phyloP scores from a whole-genome alignment of 257 asterid species.

The Nicotiana obtusifolia region DNA sequence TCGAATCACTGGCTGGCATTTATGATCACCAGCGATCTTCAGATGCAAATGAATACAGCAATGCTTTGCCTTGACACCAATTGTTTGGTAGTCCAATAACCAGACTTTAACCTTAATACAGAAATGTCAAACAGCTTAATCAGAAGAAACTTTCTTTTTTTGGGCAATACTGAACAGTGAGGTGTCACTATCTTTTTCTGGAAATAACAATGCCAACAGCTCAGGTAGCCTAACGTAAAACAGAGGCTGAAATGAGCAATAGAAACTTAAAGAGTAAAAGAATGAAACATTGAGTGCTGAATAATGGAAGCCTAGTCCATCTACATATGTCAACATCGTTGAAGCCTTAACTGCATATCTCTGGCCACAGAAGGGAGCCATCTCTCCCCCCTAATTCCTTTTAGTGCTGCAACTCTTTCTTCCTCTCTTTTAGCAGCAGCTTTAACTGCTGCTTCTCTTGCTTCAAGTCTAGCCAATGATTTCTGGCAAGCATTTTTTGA shows the following conservation, averaged over 20 bases:
- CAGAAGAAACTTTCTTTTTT: not conserved
- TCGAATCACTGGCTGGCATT: not conserved
- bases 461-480: conserved; percentile 54
- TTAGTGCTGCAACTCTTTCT: conserved; percentile 62
- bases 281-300: not conserved
- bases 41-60: not conserved
- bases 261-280: not conserved
- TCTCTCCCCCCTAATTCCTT: conserved; percentile 67
- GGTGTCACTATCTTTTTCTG: not conserved
- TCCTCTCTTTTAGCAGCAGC: conserved; percentile 67
- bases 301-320: not conserved
- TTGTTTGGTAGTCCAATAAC: not conserved
- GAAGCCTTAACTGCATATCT: conserved; percentile 29
- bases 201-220: not conserved
- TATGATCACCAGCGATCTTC: not conserved
- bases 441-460: conserved; percentile 57
- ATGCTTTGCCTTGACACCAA: not conserved
- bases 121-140: not conserved
- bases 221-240: conserved; percentile 7
- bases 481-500: conserved; percentile 49
- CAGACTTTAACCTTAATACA: not conserved
- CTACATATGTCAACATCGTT: not conserved
- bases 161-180: not conserved
- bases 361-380: conserved; percentile 77
- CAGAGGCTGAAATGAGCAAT: not conserved